phyloP scores from a whole-genome alignment of 257 asterid genomes.

The Petunia axillaris region DNA sequence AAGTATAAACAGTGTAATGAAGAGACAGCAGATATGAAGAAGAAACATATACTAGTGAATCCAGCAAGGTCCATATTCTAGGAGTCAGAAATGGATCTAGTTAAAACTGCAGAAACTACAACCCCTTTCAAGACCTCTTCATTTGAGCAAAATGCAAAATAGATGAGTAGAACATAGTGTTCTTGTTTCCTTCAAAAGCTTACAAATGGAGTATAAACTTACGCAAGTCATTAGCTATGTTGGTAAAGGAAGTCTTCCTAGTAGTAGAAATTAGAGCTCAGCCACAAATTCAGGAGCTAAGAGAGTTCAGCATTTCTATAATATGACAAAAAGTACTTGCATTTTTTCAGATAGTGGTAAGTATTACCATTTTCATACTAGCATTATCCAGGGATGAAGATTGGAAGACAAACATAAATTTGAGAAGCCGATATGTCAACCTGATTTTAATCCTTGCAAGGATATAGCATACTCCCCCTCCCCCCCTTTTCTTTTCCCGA shows the following conservation, averaged over 20 bases:
- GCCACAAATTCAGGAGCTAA: neutral
- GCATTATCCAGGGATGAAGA: conserved; percentile 5
- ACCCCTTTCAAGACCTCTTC: conserved; percentile 5
- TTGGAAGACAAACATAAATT: neutral
- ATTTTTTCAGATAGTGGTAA: neutral
- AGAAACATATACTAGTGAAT: conserved; percentile 10
- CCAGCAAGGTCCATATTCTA: neutral
- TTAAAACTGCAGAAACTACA: neutral
- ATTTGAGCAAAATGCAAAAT: neutral
- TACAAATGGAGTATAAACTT: neutral
- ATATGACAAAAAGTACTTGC: neutral
- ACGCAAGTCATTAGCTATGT: neutral
- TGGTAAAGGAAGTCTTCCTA: neutral
- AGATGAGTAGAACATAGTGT: neutral
- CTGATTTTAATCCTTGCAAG: neutral
- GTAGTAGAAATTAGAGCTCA: neutral
- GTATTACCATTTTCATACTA: neutral
- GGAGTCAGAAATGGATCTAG: conserved; percentile 2
- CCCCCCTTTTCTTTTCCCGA: neutral
- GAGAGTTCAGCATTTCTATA: neutral
- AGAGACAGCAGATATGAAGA: neutral
- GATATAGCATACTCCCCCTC: neutral
- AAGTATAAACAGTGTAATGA: conserved; percentile 19
- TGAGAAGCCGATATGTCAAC: neutral
- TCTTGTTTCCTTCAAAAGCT: neutral